phyloP scores from a whole-genome alignment of 371 early-diverging fungal species.

The Neoconidiobolus thromboides region DNA sequence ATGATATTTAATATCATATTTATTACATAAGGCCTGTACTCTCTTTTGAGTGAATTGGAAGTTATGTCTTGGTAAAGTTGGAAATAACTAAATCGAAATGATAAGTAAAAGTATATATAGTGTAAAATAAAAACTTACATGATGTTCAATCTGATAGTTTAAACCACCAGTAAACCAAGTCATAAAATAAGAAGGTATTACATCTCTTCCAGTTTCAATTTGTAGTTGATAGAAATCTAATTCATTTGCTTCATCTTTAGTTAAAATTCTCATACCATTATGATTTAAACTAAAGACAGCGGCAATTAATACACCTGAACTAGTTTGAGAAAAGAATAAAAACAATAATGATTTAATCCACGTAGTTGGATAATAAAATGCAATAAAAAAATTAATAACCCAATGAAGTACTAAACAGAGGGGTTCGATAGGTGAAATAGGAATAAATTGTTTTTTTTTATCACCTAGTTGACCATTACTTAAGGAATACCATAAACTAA shows the following conservation, averaged over 20 bases:
- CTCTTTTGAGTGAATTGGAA: constrained; percentile 39
- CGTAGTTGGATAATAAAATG: constrained; percentile 24
- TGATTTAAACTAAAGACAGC: constrained; percentile 72
- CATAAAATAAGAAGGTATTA: constrained; percentile 29
- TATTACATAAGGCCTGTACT: constrained; percentile 45
- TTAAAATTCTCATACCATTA: constrained; percentile 73
- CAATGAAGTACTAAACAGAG: constrained; percentile 43
- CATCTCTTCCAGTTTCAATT: constrained; percentile 65
- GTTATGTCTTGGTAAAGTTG: constrained; percentile 60
- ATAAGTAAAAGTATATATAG: neutral
- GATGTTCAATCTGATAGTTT: constrained; percentile 70
- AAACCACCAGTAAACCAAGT: constrained; percentile 76
- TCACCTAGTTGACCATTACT: constrained; percentile 30
- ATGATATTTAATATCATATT: constrained; percentile 51
- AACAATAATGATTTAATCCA: constrained; percentile 35
- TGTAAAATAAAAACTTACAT: constrained; percentile 16
- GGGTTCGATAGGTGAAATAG: constrained; percentile 27
- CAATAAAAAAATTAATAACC: constrained; percentile 35
- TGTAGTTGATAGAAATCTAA: constrained; percentile 65
- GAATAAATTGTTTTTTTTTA: constrained; percentile 20
- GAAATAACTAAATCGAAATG: constrained; percentile 34
- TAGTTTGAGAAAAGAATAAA: constrained; percentile 43
- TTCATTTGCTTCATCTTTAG: constrained; percentile 37
- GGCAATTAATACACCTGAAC: constrained; percentile 59
- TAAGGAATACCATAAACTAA: constrained; percentile 38